Base-by-base conservation (phyloP, 148 eudicot genomes). In the Fagopyrum homotropicum region DNA sequence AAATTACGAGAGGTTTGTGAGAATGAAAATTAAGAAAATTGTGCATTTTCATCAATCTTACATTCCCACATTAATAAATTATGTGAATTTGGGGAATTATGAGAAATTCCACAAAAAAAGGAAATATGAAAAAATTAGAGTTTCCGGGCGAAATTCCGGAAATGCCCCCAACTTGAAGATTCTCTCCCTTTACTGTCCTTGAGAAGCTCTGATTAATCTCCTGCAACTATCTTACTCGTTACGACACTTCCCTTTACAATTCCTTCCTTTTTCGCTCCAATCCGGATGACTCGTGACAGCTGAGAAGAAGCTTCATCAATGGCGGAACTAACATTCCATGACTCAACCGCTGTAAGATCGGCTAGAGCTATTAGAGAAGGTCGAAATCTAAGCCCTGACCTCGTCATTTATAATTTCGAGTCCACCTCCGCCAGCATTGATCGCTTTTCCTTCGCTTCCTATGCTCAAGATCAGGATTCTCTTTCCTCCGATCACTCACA, bases 401-500 rank as follows among this genome's bases (percentile, higher is more conserved):
- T 96, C 0, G 86, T 91, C 3, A 87, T 89, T 57, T 75, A 81
- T 69, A 78, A 88, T 7, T 78, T 22, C 14, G 90, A 87, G 7
- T 81, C 93, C 46, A 88, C 90, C 44, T 89, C 98, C 30, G 90
- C 79, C 6, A 85, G 90, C 51, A 88, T 84, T 6, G 91, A 86
- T 56, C 89, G 92, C 19, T 90, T 86, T 81, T 88, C 95, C 56
- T 88, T 84, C 75, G 83, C 92, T 0, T 86, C 92, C 19, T 89
- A 89, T 45, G 81, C 79, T 12, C 86, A 75, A 59, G 93, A 86
- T 78, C 90, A 79, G 49, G 87, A 85, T 43, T 87, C 84, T 69
- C 70, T 82, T 76, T 78, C 77, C 75, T 79, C 84, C 12, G 77
- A 80, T 10, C n/a, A 78, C 64, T 85, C 86, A 75, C 86, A 77